Conservation (phyloP, 306 rosid genomes). For the Pyrus bretschneideri region DNA sequence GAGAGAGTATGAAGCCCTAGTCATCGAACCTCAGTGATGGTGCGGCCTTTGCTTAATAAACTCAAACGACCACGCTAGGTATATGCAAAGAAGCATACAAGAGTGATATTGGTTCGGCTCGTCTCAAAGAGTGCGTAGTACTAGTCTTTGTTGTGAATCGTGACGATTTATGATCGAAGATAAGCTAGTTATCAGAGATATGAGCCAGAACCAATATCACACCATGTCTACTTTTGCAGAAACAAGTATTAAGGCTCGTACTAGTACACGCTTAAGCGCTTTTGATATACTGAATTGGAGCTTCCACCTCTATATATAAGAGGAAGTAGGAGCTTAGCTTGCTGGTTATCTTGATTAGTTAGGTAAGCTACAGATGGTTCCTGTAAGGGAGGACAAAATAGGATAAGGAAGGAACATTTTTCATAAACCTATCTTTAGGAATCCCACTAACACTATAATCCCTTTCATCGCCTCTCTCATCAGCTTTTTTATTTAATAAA, state of each 20-base stretch:
- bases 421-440: background rate
- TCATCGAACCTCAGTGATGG: background rate
- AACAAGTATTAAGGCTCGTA: background rate
- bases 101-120: constrained; percentile 90
- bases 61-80: background rate
- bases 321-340: background rate
- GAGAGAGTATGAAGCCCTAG: too few relatives aligned
- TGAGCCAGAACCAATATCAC: constrained; percentile 66
- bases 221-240: constrained; percentile 53
- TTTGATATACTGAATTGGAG: background rate
- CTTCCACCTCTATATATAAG: constrained; percentile 4
- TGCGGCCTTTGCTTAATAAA: background rate
- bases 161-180: background rate
- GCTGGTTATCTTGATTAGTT: too few relatives aligned
- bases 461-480: background rate
- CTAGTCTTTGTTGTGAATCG: too few relatives aligned
- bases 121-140: background rate
- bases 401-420: background rate
- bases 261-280: background rate
- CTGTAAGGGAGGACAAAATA: too few relatives aligned
- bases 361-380: too few relatives aligned
- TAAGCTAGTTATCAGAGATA: background rate
- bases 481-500: too few relatives aligned
- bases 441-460: background rate
- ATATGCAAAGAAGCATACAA: constrained; percentile 48